phyloP scores from a whole-genome alignment of 345 rosid species.

The Litchi chinensis region DNA sequence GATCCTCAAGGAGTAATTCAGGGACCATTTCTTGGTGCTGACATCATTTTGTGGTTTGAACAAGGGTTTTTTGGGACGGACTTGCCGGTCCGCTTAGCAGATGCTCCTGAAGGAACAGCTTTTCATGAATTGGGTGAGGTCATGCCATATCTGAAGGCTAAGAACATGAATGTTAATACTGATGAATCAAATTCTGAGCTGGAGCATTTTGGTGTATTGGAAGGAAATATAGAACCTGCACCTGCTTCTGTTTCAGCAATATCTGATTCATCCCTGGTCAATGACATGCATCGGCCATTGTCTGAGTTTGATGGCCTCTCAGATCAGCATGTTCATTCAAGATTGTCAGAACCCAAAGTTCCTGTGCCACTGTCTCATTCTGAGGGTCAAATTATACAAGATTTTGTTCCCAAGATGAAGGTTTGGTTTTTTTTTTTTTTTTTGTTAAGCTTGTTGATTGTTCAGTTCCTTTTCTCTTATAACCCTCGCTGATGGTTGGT shows the following conservation, averaged over 20 bases:
- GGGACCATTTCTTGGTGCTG: slow-evolving; percentile 87
- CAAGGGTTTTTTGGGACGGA: slow-evolving; percentile 93
- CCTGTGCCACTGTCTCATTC: slow-evolving; percentile 37
- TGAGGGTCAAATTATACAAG: slow-evolving; percentile 45
- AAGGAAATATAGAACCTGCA: slow-evolving; percentile 41
- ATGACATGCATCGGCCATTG: slow-evolving; percentile 25
- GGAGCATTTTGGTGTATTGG: slow-evolving; percentile 40
- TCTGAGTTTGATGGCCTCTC: slow-evolving; percentile 36
- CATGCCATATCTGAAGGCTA: slow-evolving; percentile 57
- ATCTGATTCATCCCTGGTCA: slow-evolving; percentile 36
- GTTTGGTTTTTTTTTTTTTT: slow-evolving; percentile 22
- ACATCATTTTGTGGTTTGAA: slow-evolving; percentile 86
- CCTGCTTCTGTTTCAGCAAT: slow-evolving; percentile 36
- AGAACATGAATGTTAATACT: slow-evolving; percentile 23
- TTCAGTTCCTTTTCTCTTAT: neutral
- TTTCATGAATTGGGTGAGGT: slow-evolving; percentile 66
- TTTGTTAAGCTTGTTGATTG: neutral
- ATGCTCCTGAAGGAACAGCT: slow-evolving; percentile 80
- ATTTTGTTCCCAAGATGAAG: slow-evolving; percentile 58
- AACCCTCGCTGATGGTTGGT: slow-evolving; percentile 13
- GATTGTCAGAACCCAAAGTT: slow-evolving; percentile 46
- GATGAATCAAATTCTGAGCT: slow-evolving; percentile 31
- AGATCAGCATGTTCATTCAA: slow-evolving; percentile 39
- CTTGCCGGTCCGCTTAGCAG: slow-evolving; percentile 73
- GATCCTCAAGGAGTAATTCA: slow-evolving; percentile 87